Percentiles rank a stretch among this genome's conserved stretches.
These are phyloP conservation scores for Lathyrus sativus DNA, from an alignment of 306 rosid genomes.

Conservation along the genomic window DNA sequence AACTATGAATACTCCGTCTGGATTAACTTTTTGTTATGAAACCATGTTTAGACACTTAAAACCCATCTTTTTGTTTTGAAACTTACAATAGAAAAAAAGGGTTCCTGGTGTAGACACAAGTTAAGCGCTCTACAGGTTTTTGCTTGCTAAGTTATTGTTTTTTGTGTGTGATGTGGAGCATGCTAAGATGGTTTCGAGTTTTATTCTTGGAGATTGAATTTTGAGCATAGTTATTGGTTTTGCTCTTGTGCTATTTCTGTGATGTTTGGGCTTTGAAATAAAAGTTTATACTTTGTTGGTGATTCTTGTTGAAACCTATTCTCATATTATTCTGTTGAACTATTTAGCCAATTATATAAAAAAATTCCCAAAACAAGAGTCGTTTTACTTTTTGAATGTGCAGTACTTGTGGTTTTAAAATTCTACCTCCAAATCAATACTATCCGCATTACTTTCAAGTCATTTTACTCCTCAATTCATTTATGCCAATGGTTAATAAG, in stretches of 20 bases:
- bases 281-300: neutral
- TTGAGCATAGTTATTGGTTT: neutral
- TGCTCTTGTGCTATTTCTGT: neutral
- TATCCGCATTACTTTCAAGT: neutral
- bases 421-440: neutral
- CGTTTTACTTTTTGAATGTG: neutral
- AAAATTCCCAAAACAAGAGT: neutral
- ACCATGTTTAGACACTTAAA: no score
- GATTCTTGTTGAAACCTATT: conserved; percentile 29
- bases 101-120: neutral
- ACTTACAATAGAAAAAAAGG: neutral
- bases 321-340: conserved; percentile 10
- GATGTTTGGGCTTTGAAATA: no score
- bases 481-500: neutral
- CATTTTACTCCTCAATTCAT: neutral
- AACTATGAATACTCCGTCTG: neutral
- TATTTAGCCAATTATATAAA: neutral
- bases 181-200: neutral
- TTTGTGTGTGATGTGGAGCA: neutral
- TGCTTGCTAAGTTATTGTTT: neutral
- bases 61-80: no score
- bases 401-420: neutral
- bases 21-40: neutral
- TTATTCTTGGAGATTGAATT: no score
- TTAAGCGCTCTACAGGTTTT: neutral